Percentiles rank a stretch among this genome's conserved stretches.
Evolutionary conservation across 148 eudicot species (phyloP).

Genomic region (Rhododendron griersonianum): DNA sequence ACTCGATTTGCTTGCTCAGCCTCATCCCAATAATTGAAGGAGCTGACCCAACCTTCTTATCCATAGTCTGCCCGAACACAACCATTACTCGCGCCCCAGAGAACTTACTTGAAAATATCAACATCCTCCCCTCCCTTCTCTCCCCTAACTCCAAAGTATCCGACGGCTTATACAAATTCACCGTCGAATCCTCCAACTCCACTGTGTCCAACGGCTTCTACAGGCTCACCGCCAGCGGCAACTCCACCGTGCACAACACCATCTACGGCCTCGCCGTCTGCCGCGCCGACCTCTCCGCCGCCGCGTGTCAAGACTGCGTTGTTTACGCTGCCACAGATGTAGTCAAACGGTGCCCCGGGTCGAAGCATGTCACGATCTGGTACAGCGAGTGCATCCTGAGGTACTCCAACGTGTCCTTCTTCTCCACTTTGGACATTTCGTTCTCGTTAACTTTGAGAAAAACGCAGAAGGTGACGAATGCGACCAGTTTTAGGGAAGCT

Average conservation of each 20-base stretch:
- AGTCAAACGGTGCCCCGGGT: background rate
- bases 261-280: slow-evolving; percentile 33
- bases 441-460: background rate
- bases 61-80: too few species aligned
- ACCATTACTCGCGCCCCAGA: too few species aligned
- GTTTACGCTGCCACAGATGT: background rate
- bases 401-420: slow-evolving; percentile 23
- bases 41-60: too few species aligned
- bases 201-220: background rate
- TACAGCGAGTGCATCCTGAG: slow-evolving; percentile 9
- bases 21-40: too few species aligned
- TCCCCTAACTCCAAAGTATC: too few species aligned
- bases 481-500: background rate
- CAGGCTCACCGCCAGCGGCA: slow-evolving; percentile 4
- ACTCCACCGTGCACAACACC: background rate
- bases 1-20: background rate
- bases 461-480: background rate
- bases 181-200: background rate
- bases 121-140: too few species aligned
- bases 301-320: slow-evolving; percentile 23
- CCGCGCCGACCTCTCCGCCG: slow-evolving; percentile 11
- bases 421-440: background rate
- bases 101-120: too few species aligned
- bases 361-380: slow-evolving; percentile 17
- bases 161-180: too few species aligned